These are phyloP conservation scores for Lactifluus hygrophoroides DNA, from an alignment of 768 basidiomycete species.

Conservation along the genomic window DNA sequence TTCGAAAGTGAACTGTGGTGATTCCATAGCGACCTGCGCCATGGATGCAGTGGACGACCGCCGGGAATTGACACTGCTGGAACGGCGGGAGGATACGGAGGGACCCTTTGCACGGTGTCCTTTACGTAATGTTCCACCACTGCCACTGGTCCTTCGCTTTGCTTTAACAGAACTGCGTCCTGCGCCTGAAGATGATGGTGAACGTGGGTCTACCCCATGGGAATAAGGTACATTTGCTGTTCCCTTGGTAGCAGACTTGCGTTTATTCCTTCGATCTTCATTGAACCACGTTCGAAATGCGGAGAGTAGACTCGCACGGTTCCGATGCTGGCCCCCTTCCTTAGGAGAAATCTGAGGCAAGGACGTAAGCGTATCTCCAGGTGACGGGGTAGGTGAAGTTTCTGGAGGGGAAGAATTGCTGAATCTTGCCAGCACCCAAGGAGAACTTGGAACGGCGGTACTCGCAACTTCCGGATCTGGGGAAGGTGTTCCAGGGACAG, in stretches of 20 bases:
- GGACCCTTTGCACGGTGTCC: conserved; percentile 58
- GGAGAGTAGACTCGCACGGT: conserved; percentile 72
- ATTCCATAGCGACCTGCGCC: conserved; percentile 44
- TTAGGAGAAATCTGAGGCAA: conserved; percentile 36
- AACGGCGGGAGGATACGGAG: conserved; percentile 74
- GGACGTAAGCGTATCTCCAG: conserved; percentile 43
- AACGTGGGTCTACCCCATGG: conserved; percentile 11
- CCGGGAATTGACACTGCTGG: conserved; percentile 85
- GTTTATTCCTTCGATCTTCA: conserved; percentile 83
- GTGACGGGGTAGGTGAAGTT: conserved; percentile 45
- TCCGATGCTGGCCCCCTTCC: conserved; percentile 36
- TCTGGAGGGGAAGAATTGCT: conserved; percentile 24
- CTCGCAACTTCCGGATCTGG: conserved; percentile 30
- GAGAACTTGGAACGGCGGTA: conserved; percentile 35
- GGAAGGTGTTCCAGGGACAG: conserved; percentile 44
- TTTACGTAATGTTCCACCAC: conserved; percentile 24
- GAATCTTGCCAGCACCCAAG: conserved; percentile 50
- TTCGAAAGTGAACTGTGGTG: conserved; percentile 35
- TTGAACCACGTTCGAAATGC: conserved; percentile 90
- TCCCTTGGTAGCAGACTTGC: conserved; percentile 38
- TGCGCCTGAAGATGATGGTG: conserved; percentile 6
- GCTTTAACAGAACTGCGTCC: conserved; percentile 29
- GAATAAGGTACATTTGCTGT: not conserved
- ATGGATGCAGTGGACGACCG: conserved; percentile 52
- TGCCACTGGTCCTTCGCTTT: conserved; percentile 45